These are phyloP conservation scores for Yamadazyma buinensis DNA, from an alignment of 1,139 yeast species.

Conservation along the genomic window DNA sequence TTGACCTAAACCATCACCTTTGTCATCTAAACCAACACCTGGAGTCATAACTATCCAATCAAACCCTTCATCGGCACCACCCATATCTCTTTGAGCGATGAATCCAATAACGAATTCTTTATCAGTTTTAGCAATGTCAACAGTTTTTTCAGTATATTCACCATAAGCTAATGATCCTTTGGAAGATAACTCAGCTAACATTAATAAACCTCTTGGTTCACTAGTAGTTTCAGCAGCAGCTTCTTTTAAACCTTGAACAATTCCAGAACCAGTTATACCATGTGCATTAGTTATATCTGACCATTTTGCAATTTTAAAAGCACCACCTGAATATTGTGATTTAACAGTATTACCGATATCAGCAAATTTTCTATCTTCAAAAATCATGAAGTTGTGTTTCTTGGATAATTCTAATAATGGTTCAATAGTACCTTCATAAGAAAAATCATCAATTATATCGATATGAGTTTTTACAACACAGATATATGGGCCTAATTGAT, in stretches of 20 bases:
- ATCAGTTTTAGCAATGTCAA: slow-evolving; percentile 85
- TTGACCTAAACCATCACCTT: slow-evolving; percentile 95
- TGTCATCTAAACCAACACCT: slow-evolving; percentile 96
- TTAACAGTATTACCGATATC: slow-evolving; percentile 99
- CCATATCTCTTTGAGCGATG: slow-evolving; percentile 90
- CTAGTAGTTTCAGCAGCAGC: slow-evolving; percentile 73
- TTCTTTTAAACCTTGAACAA: slow-evolving; percentile 80
- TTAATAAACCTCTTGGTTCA: slow-evolving; percentile 81
- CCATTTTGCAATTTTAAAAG: slow-evolving; percentile 87
- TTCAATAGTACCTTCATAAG: slow-evolving; percentile 69
- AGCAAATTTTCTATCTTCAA: slow-evolving; percentile 96
- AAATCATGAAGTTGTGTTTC: slow-evolving; percentile 80
- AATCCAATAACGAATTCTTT: slow-evolving; percentile 92
- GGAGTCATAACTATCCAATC: slow-evolving; percentile 98
- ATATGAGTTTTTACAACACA: slow-evolving; percentile 93
- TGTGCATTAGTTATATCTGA: slow-evolving; percentile 97
- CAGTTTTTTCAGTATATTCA: slow-evolving; percentile 80
- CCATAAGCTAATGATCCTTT: slow-evolving; percentile 93
- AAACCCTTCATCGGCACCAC: slow-evolving; percentile 74
- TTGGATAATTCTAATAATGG: slow-evolving; percentile 70
- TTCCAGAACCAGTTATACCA: slow-evolving; percentile 94
- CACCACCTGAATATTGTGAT: slow-evolving; percentile 88
- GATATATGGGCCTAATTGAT: slow-evolving; percentile 82
- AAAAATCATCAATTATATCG: slow-evolving; percentile 86
- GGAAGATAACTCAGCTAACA: slow-evolving; percentile 94